Conservation (phyloP, 306 rosid genomes). For the Carpinus fangiana region DNA sequence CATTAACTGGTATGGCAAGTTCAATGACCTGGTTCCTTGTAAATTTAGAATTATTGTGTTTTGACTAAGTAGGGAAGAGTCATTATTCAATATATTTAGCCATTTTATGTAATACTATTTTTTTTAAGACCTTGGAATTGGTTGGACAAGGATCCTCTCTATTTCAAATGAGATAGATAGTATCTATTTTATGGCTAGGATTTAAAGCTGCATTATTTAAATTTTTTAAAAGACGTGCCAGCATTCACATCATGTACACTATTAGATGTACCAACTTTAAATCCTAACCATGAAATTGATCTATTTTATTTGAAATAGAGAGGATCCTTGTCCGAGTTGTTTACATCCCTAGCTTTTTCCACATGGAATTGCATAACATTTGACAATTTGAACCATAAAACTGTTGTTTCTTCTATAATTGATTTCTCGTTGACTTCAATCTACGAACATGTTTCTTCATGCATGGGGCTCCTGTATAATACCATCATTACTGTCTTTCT, state of each 20-base stretch:
- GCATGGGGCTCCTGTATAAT: slow-evolving; percentile 10
- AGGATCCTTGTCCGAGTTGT: background rate
- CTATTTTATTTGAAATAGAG: no score
- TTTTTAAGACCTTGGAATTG: background rate
- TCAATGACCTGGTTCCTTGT: background rate
- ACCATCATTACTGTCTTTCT: slow-evolving; percentile 13
- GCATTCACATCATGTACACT: no score
- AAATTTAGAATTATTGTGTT: background rate
- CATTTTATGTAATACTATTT: background rate
- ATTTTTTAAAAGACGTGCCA: no score
- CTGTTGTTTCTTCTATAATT: background rate
- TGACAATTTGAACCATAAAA: slow-evolving; percentile 6
- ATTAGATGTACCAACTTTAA: no score
- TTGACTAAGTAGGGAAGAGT: background rate
- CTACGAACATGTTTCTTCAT: slow-evolving; percentile 20
- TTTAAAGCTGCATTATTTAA: no score
- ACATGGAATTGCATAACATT: slow-evolving; percentile 8
- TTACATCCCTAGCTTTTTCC: slow-evolving; percentile 9
- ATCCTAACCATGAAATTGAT: no score
- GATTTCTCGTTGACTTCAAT: slow-evolving; percentile 3
- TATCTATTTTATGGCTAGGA: no score
- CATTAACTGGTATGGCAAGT: background rate
- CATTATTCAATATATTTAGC: background rate
- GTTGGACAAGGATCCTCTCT: no score
- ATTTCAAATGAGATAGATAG: no score